Base-by-base conservation (phyloP, 2,329 filamentous ascomycete genomes). In the Lasiodiplodia sp. region DNA sequence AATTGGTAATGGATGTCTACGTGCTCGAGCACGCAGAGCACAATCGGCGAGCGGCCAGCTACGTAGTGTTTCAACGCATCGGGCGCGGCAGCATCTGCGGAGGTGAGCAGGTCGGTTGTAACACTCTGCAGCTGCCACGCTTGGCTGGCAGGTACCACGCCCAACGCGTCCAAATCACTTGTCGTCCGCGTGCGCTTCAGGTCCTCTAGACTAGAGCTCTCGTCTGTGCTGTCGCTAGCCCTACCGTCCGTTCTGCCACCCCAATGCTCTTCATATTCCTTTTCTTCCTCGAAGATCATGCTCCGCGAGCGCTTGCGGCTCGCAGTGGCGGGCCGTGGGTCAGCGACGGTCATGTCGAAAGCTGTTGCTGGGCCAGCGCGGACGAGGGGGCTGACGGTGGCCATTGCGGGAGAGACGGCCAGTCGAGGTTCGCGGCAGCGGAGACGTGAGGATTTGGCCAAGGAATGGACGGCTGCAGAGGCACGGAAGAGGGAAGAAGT, bases 161-260 rank as follows among this genome's bases (percentile, higher is more conserved):
- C 73, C 57, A 80, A 70, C 68, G 76, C 76, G 44, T 80, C 78
- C 55, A 80, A 66, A 21, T 79, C 78, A 63, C 74, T 74, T 60
- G 77, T 73, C 2, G 77, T 79, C 60, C 71, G 75, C n/a, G 77
- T 76, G 44, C 75, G 73, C 70, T 80, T 80, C 65, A 79, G 56
- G 23, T 44, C 56, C 16, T 60, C 60, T 11, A 31, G 25, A 31
- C 44, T 18, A n/a, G 44, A n/a, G 12, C 28, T 57, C 7, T 12
- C 47, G 11, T 57, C 25, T 5, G 52, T 16, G 47, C 25, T 51
- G 67, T 21, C 21, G n/a, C 25, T 51, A 28, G 37, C 28, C 6
- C 8, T n/a, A 12, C 38, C 21, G 21, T 60, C 21, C 31, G 38
- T 60, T 25, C 55, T 8, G 28, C 11, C 34, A 12, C 31, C 40